Base-by-base conservation (phyloP, 306 rosid species). In the Rubus parviflorus region DNA sequence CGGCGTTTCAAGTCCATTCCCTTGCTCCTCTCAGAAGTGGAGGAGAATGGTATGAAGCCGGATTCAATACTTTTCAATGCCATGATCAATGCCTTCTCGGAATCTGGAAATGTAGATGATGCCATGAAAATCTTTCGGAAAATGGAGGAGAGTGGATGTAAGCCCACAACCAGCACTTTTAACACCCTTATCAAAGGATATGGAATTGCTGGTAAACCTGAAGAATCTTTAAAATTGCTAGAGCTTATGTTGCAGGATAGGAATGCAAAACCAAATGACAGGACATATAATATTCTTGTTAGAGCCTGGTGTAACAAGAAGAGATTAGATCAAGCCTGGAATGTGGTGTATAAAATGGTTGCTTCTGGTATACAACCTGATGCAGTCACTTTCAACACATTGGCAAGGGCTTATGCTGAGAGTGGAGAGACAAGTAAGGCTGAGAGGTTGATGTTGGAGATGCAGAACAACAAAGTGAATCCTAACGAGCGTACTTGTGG, bases 401-500 rank as follows among this genome's bases (percentile, higher is more conserved):
- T 94, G 81, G 94, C 89, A 51, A 88, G 90, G 82, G 97, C 98
- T 61, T 90, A 89, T 89, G 95, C 97, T 38, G 95, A 92, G 90
- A 83, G 73, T 58, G 92, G 97, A 63, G 93, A 92, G 86, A 85
- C 93, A 43, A 79, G 71, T 22, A 81, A 69, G 68, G 98, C 97
- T 52, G 97, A 94, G 82, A 80, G 86, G 76, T 76, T 90, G 84
- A 85, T 92, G 73, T 68, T 80, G 70, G 94, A 88, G 83, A 94
- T 94, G 97, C 86, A 75, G 81, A 78, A 77, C 75, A 79, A 86
- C 65, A 86, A 87, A 72, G 88, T 86, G 41, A 60, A 52, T 37
- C 98, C 97, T 73, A 92, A 92, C 38, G 97, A 92, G 84, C 86
- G 98, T 78, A 95, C 97, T 20, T 95, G 97, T 61, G 97, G 97